These are phyloP conservation scores for Aspergillus ibericus DNA, from an alignment of 2,329 filamentous ascomycete genomes.

Conservation along the genomic window DNA sequence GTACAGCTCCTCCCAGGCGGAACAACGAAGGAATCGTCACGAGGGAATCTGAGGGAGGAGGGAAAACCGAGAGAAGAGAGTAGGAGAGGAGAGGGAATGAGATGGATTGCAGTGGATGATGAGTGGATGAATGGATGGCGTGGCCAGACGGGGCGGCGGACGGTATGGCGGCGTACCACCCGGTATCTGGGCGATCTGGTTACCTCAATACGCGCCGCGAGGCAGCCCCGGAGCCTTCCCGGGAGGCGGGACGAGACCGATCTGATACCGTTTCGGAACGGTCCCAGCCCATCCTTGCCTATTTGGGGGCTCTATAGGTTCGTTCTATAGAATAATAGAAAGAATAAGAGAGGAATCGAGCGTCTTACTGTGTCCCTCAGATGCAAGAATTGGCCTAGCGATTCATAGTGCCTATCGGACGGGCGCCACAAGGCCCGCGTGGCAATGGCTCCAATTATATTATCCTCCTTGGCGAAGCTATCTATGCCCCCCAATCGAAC, in stretches of 20 bases:
- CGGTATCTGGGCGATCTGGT: background rate
- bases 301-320: slow-evolving; percentile 15
- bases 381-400: background rate
- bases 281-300: slow-evolving; percentile 9
- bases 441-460: background rate
- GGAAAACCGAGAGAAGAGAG: background rate
- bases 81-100: background rate
- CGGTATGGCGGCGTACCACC: background rate
- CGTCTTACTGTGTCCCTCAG: background rate
- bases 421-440: background rate
- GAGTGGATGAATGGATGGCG: slow-evolving; percentile 11
- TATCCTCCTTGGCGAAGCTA: background rate
- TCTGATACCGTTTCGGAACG: slow-evolving; percentile 14
- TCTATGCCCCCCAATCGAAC: background rate
- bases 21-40: too few species aligned
- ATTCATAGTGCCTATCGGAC: too few species aligned
- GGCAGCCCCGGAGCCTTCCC: slow-evolving; percentile 9
- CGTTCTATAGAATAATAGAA: background rate
- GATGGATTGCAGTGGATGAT: background rate
- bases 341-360: background rate
- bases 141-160: slow-evolving; percentile 12
- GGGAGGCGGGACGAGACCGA: background rate
- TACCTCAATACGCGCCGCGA: background rate
- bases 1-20: too few species aligned
- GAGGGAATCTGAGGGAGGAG: background rate